Evolutionary conservation across 768 basidiomycete genomes (phyloP), one percentile per base, ranked within the genome.

Genomic region (Tylopilus sp.): DNA sequence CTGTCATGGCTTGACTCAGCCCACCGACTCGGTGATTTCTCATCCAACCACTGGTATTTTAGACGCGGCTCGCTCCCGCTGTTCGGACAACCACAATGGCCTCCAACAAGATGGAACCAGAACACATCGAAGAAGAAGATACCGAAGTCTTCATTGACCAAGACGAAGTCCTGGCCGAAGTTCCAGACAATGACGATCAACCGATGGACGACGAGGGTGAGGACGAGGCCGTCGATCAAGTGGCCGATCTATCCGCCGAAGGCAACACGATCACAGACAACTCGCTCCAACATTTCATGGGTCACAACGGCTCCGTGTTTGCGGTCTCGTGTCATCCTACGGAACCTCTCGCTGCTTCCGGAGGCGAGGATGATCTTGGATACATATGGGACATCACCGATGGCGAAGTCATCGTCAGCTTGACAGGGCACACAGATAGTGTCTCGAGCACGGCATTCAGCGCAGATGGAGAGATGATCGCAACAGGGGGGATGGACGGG

Each of bases 401-500:
- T 40, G 91, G 92, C 13, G 84, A 89, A 62, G 73, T 85, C 58
- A 75, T 95, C 52, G 88, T 83, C 46, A 89, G 85, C 70, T 77
- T 99, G 45, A 87, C 88, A 0, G 97, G 97, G 3, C 97, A 99
- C 69, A 83, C 85, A 7, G 97, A 99, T 66, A 94, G 91, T 56
- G 92, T 99, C 42, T 84, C 85, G 5, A 77, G 77, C 48, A 77
- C 79, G 4, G 85, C 78, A 20, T 99, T 90, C 80, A 95, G 84
- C 66, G 61, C 74, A 1, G 95, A 98, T 65, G 97, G 97, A 2
- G 88, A 97, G 71, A 79, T 97, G 79, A 78, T 95, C 51, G 85
- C 95, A 15, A 97, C 95, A 0, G 97, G 95, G 10, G 97, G 97
- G 0, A 98, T 99, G 97, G 97, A 99, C 62, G 97, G 97, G 9